A percentile compares a stretch with the other conserved stretches of the same genome.
phyloP scores from a whole-genome alignment of 331 rosid genomes.

The Quercus lobata region DNA sequence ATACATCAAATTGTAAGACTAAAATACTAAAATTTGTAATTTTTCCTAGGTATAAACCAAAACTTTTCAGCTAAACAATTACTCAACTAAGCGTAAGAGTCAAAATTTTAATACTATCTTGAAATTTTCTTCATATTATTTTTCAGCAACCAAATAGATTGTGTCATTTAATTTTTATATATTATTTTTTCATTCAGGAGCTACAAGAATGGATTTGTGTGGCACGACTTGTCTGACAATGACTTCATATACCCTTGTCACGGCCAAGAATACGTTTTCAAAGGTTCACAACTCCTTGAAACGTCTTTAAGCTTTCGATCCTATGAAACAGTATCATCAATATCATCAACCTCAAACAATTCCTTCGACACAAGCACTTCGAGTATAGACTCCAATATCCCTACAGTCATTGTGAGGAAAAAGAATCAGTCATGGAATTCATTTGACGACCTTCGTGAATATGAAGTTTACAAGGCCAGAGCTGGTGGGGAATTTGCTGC shows the following conservation, averaged over 20 bases:
- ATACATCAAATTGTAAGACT: no score
- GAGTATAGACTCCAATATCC: constrained; percentile 31
- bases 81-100: no score
- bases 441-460: constrained; percentile 16
- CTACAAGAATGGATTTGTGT: constrained; percentile 58
- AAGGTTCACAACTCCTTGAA: constrained; percentile 48
- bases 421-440: constrained; percentile 29
- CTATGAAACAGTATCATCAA: constrained; percentile 37
- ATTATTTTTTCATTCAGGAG: constrained; percentile 23
- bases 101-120: no score
- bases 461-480: constrained; percentile 36
- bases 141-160: no score
- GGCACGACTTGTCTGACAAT: constrained; percentile 64
- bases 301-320: constrained; percentile 38
- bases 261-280: constrained; percentile 59
- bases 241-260: constrained; percentile 58
- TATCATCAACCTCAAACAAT: constrained; percentile 39
- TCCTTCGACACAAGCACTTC: constrained; percentile 41
- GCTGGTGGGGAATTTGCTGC: constrained; percentile 19
- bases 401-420: constrained; percentile 15
- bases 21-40: no score
- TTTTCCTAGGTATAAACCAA: no score
- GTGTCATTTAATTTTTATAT: no score
- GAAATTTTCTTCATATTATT: no score
- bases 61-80: no score